Base-by-base conservation (phyloP, 106 monocot genomes). In the Platanthera zijinensis region DNA sequence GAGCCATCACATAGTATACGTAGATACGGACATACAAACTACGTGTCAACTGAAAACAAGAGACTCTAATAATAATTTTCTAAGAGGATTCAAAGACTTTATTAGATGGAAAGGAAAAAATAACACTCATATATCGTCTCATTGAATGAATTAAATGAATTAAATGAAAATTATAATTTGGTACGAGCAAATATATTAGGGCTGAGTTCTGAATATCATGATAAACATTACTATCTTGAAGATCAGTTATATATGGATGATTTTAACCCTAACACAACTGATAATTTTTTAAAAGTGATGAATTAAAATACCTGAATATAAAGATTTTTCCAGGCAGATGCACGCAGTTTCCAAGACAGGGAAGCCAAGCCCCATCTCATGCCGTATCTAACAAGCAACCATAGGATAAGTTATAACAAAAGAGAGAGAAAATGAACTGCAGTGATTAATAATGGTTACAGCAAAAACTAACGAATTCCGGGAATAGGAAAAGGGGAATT, bases 261-360 rank as follows among this genome's bases (percentile, higher is more conserved):
- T 21, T 18, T 21, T 25, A 63, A 63, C 22, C 22, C 19, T 21
- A 2, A 8, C 9, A 7, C 62, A 63, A 25, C 62, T 21, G 19
- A 25, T 5, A 63, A 17, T 10, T 0, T 39, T 39, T 25, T 22
- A 56, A 15, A 15, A 14, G 14, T 13, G 56, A 19, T 8, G 6
- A 6, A 9, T 59, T 2, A 63, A 75, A 52, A 61, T 14, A 99
- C 97, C 89, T 99, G 90, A 71, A 99, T 90, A 57, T 99, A 99
- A 10, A 94, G 94, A 77, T 90, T 94, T 88, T 99, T 99, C 99
- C 99, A 99, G 61, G 99, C 74, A 75, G 90, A 94, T 67, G 82
- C 83, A 52, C 94, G 83, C 11, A 92, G 70, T 74, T 92, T 94
- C 12, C 86, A 82, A 46, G 84, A 80, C 0, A 83, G 78, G 68